Evolutionary conservation across 768 basidiomycete species (phyloP).

Genomic region (Termitomyces sp.): DNA sequence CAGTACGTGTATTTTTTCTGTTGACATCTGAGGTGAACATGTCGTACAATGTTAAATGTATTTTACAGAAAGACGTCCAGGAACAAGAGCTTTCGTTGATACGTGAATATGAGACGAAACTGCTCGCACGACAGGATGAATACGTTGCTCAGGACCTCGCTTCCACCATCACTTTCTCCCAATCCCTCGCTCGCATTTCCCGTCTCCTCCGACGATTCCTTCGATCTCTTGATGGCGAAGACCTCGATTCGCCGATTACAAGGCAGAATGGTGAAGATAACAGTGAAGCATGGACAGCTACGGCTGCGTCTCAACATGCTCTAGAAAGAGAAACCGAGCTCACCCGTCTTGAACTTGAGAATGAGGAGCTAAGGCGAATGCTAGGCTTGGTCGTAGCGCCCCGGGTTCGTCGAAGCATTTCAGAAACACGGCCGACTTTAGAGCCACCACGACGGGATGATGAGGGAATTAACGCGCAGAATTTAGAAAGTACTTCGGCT

Average conservation of each 20-base stretch:
- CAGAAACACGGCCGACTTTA: conserved; percentile 15
- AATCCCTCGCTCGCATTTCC: conserved; percentile 68
- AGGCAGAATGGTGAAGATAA: conserved; percentile 30
- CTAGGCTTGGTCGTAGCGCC: conserved; percentile 44
- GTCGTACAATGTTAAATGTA: neutral
- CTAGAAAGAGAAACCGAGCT: conserved; percentile 92
- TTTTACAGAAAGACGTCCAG: conserved; percentile 80
- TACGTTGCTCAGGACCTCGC: conserved; percentile 55
- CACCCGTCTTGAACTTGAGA: conserved; percentile 82
- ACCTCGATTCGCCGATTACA: conserved; percentile 26
- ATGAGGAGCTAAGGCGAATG: conserved; percentile 73
- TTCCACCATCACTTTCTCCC: conserved; percentile 61
- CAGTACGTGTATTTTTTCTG: conserved; percentile 54
- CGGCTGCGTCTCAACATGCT: conserved; percentile 60
- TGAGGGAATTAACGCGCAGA: conserved; percentile 21
- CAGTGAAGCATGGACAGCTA: conserved; percentile 35
- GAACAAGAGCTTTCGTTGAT: conserved; percentile 87
- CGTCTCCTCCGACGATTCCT: conserved; percentile 66
- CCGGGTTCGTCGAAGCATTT: conserved; percentile 18
- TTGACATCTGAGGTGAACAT: neutral
- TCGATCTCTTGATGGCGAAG: conserved; percentile 69
- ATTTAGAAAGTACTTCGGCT: conserved; percentile 3
- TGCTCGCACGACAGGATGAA: conserved; percentile 74
- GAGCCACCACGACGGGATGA: conserved; percentile 19
- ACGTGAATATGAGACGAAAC: conserved; percentile 84